Evolutionary conservation across 805 yeast genomes (phyloP).

Genomic region (Cyberlindnera maritima): DNA sequence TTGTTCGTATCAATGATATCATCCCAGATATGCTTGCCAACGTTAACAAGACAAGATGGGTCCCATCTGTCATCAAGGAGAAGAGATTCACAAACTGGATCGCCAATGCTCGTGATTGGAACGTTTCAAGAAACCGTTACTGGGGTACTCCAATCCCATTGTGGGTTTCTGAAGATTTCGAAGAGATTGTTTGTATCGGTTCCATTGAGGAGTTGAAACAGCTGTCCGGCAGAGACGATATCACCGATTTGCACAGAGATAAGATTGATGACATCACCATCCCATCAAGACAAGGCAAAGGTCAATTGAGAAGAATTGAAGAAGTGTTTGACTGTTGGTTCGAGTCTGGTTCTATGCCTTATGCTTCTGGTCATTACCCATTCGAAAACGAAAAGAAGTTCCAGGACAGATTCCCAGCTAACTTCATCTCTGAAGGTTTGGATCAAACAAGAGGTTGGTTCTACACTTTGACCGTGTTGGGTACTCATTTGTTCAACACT

Average conservation of each 20-base stretch:
- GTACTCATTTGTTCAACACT: constrained; percentile 87
- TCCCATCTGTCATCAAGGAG: constrained; percentile 84
- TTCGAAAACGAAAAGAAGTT: constrained; percentile 80
- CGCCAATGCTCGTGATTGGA: constrained; percentile 99
- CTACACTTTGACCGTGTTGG: constrained; percentile 92
- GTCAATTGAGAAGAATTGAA: constrained; percentile 82
- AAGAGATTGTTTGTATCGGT: constrained; percentile 92
- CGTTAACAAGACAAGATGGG: constrained; percentile 90
- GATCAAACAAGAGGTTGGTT: constrained; percentile 99
- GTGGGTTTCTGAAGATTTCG: constrained; percentile 93
- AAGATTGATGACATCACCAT: constrained; percentile 87
- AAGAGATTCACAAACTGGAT: constrained; percentile 98
- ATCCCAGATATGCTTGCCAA: constrained; percentile 87
- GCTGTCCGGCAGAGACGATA: constrained; percentile 76
- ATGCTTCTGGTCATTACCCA: constrained; percentile 95
- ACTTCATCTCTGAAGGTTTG: constrained; percentile 96
- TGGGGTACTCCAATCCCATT: constrained; percentile 99
- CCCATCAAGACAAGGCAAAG: constrained; percentile 89
- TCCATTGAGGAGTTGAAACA: constrained; percentile 83
- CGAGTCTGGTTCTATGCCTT: constrained; percentile 99
- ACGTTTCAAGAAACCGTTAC: constrained; percentile 94
- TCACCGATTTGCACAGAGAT: constrained; percentile 93
- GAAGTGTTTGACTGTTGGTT: constrained; percentile 99
- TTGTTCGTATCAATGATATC: constrained; percentile 82
- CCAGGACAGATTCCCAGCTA: constrained; percentile 83